Conservation (phyloP, 2,329 filamentous ascomycete genomes). For the Diaporthe sp. region DNA sequence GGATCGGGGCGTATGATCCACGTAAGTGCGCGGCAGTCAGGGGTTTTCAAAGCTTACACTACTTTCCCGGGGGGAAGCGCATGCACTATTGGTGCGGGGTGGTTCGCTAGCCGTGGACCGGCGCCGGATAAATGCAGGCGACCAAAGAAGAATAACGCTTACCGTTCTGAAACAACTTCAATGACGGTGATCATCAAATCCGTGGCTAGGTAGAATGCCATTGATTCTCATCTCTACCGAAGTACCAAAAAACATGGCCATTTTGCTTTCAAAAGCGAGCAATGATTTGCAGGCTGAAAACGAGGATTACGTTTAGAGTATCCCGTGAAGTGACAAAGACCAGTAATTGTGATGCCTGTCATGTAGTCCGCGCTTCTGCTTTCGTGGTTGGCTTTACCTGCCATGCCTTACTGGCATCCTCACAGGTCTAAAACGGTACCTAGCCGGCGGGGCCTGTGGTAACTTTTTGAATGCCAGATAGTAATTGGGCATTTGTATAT, state of each 20-base stretch:
- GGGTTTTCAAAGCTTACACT: background rate
- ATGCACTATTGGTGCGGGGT: background rate
- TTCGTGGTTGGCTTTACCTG: too few relatives aligned
- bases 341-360: background rate
- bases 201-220: background rate
- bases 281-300: background rate
- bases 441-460: too few relatives aligned
- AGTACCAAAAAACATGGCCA: background rate
- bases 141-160: background rate
- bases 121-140: slow-evolving; percentile 10
- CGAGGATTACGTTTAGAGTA: background rate
- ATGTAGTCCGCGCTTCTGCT: too few relatives aligned
- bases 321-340: too few relatives aligned
- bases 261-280: background rate
- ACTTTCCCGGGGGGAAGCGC: background rate
- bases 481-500: too few relatives aligned
- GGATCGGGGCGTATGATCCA: background rate
- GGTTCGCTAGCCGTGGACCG: background rate
- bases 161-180: background rate
- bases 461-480: too few relatives aligned
- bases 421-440: too few relatives aligned
- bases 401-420: too few relatives aligned
- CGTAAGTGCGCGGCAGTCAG: background rate
- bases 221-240: too few relatives aligned
- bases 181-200: background rate